phyloP scores from a whole-genome alignment of 768 basidiomycete genomes.

The Inosperma sp. region DNA sequence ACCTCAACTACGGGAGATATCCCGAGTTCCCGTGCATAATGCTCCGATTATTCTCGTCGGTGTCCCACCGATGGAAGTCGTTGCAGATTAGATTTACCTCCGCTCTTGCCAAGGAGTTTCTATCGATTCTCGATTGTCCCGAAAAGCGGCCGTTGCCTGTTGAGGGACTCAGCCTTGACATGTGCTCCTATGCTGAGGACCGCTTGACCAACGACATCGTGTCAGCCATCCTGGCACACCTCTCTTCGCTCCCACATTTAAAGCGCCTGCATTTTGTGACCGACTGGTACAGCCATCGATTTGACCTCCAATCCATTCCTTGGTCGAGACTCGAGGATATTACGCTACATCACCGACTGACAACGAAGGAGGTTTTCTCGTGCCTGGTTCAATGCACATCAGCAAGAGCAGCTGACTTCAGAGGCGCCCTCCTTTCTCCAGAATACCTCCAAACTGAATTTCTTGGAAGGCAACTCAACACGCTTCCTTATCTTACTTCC shows the following conservation, averaged over 20 bases:
- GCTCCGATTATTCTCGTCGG: background rate
- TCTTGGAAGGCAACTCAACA: background rate
- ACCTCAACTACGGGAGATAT: background rate
- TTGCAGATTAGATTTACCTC: background rate
- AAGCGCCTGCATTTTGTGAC: background rate
- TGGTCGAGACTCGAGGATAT: background rate
- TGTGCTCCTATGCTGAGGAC: background rate
- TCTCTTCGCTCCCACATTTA: background rate
- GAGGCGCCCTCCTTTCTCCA: background rate
- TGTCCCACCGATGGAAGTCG: conserved; percentile 4
- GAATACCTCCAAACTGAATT: background rate
- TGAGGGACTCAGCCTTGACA: background rate
- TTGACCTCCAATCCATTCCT: background rate
- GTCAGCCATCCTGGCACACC: background rate
- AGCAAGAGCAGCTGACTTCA: background rate
- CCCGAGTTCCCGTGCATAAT: background rate
- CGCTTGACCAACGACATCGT: background rate
- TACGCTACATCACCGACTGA: background rate
- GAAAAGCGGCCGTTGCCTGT: background rate
- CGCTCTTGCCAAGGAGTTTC: background rate
- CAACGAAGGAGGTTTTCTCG: background rate
- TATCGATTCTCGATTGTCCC: background rate
- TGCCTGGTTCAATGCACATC: conserved; percentile 1
- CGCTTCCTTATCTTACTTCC: background rate
- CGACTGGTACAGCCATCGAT: too few species aligned